Evolutionary conservation across 1,139 yeast species (phyloP).

Genomic region (Saccharomyces hybrid): DNA sequence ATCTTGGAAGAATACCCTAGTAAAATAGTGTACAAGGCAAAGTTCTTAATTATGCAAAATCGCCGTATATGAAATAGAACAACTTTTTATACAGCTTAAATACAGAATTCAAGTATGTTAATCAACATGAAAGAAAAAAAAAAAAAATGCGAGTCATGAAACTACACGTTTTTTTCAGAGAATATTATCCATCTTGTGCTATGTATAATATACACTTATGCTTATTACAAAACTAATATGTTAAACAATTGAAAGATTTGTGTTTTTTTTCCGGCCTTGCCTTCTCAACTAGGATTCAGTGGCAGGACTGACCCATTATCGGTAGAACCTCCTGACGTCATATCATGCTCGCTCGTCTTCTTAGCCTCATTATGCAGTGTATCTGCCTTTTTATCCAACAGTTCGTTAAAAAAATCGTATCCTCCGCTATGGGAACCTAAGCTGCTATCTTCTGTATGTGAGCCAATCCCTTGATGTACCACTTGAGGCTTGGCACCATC

Average conservation of each 20-base stretch:
- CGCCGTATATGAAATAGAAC: too few species aligned
- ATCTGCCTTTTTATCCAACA: constrained; percentile 1
- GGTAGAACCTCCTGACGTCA: constrained; percentile 1
- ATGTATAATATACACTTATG: constrained; percentile 4
- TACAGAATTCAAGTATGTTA: not conserved
- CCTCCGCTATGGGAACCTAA: not conserved
- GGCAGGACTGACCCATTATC: constrained; percentile 29
- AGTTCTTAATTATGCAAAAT: too few species aligned
- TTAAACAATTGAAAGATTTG: not conserved
- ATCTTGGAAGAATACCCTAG: too few species aligned
- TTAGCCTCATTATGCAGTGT: not conserved
- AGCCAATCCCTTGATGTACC: constrained; percentile 11
- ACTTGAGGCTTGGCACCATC: not conserved
- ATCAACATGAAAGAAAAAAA: not conserved
- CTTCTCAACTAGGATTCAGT: constrained; percentile 32
- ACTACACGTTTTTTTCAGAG: not conserved
- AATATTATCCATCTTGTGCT: constrained; percentile 1
- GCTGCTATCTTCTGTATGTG: not conserved
- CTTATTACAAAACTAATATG: not conserved
- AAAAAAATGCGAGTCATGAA: not conserved
- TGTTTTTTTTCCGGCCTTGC: not conserved
- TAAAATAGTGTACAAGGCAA: too few species aligned
- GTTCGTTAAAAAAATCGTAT: not conserved
- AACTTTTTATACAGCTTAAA: not conserved
- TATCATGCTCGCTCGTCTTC: not conserved